These are phyloP conservation scores for Debaryomyces fabryi DNA, from an alignment of 1,139 yeast species.

Conservation along the genomic window DNA sequence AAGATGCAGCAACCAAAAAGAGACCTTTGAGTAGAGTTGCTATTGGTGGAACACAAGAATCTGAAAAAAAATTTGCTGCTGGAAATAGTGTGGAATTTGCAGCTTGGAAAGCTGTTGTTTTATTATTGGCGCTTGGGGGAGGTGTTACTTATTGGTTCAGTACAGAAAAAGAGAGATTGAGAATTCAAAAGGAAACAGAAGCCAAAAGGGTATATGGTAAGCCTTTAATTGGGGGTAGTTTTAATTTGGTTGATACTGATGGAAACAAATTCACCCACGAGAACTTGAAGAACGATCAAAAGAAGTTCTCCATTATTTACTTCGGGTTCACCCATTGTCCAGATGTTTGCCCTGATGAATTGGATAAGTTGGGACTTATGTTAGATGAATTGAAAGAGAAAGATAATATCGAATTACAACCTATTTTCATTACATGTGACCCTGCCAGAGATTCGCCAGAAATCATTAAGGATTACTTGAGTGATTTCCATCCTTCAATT, in stretches of 20 bases:
- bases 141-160: conserved; percentile 70
- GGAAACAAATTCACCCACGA: conserved; percentile 76
- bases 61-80: conserved; percentile 33
- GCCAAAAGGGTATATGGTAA: conserved; percentile 86
- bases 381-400: conserved; percentile 61
- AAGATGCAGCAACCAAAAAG: conserved; percentile 19
- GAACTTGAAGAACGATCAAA: conserved; percentile 61
- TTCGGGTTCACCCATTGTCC: conserved; percentile 98
- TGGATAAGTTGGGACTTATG: conserved; percentile 86
- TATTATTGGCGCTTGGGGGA: conserved; percentile 70
- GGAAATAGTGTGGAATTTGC: conserved; percentile 63
- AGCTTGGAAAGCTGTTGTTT: conserved; percentile 82
- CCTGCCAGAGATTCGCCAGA: conserved; percentile 93
- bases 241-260: conserved; percentile 67
- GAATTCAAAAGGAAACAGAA: conserved; percentile 77
- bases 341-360: conserved; percentile 96
- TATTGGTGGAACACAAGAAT: conserved; percentile 39
- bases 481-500: conserved; percentile 86
- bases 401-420: conserved; percentile 66
- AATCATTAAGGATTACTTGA: conserved; percentile 72
- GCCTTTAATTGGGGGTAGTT: conserved; percentile 92
- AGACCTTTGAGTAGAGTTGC: conserved; percentile 55
- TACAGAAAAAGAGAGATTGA: conserved; percentile 71
- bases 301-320: conserved; percentile 75
- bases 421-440: conserved; percentile 92